phyloP scores from a whole-genome alignment of 805 yeast genomes.

The Gaillardinia entomophila region DNA sequence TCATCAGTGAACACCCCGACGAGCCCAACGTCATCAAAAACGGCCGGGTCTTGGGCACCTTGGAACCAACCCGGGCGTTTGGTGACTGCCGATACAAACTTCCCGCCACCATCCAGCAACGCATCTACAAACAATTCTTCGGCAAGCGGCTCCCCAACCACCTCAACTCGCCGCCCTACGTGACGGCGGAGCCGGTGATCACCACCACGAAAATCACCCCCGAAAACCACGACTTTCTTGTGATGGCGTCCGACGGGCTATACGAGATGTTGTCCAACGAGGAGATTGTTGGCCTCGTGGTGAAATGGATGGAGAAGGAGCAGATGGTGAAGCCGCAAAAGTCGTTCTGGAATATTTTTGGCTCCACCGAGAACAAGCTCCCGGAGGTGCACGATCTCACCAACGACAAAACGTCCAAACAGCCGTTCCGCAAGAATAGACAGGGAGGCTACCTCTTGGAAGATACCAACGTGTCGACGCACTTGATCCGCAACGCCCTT shows the following conservation, averaged over 20 bases:
- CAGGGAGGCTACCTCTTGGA: constrained; percentile 51
- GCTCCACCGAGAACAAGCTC: constrained; percentile 41
- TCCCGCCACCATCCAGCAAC: constrained; percentile 68
- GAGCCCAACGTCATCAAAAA: constrained; percentile 78
- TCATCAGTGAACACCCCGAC: constrained; percentile 83
- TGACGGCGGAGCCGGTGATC: constrained; percentile 92
- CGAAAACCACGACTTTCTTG: constrained; percentile 73
- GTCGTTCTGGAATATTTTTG: constrained; percentile 41
- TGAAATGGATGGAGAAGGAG: constrained; percentile 83
- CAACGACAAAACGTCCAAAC: constrained; percentile 56
- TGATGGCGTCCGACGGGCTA: constrained; percentile 90
- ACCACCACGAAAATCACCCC: constrained; percentile 75
- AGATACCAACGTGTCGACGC: constrained; percentile 89
- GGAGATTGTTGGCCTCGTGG: constrained; percentile 88
- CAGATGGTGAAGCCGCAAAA: constrained; percentile 50
- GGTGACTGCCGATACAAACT: constrained; percentile 95
- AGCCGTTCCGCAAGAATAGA: constrained; percentile 60
- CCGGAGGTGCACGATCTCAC: constrained; percentile 65
- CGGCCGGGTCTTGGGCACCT: constrained; percentile 87
- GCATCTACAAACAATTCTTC: constrained; percentile 68
- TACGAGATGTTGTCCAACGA: constrained; percentile 89
- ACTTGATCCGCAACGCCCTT: constrained; percentile 86
- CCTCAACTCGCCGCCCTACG: constrained; percentile 89
- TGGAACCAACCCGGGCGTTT: constrained; percentile 94
- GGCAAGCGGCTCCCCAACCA: constrained; percentile 72